phyloP scores from a whole-genome alignment of 306 rosid genomes.

The Quillaja saponaria region DNA sequence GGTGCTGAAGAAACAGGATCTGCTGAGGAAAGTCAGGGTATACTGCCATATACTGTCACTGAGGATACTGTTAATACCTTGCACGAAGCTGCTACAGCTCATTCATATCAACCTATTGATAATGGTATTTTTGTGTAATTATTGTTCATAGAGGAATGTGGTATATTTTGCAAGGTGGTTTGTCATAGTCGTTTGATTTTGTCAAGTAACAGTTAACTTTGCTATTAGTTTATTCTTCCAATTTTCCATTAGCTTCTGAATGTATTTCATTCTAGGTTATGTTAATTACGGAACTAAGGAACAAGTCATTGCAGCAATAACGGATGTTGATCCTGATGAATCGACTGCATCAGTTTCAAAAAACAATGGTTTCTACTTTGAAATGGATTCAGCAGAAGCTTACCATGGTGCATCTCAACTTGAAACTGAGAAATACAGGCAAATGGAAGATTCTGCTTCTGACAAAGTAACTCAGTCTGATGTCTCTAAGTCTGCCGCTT shows the following conservation, averaged over 20 bases:
- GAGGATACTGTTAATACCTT: constrained; percentile 23
- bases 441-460: constrained; percentile 27
- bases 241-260: constrained; percentile 10
- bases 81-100: constrained; percentile 29
- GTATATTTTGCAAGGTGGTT: constrained; percentile 34
- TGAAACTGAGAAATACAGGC: constrained; percentile 23
- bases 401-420: constrained; percentile 30
- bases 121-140: constrained; percentile 30
- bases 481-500: constrained; percentile 28
- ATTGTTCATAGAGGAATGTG: constrained; percentile 27
- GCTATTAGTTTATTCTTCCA: no score
- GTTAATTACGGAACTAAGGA: constrained; percentile 15
- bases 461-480: constrained; percentile 13
- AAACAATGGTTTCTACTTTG: constrained; percentile 28
- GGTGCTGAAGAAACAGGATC: constrained; percentile 41
- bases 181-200: neutral
- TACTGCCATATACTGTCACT: constrained; percentile 23
- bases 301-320: constrained; percentile 6
- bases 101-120: constrained; percentile 21
- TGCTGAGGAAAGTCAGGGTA: constrained; percentile 31
- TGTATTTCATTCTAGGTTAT: constrained; percentile 29
- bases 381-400: constrained; percentile 32
- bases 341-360: constrained; percentile 24
- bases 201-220: no score
- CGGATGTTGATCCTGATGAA: constrained; percentile 22